Evolutionary conservation across 2,329 filamentous ascomycete species (phyloP), one percentile per base, ranked within the genome.

Genomic region (Beauveria sp.): DNA sequence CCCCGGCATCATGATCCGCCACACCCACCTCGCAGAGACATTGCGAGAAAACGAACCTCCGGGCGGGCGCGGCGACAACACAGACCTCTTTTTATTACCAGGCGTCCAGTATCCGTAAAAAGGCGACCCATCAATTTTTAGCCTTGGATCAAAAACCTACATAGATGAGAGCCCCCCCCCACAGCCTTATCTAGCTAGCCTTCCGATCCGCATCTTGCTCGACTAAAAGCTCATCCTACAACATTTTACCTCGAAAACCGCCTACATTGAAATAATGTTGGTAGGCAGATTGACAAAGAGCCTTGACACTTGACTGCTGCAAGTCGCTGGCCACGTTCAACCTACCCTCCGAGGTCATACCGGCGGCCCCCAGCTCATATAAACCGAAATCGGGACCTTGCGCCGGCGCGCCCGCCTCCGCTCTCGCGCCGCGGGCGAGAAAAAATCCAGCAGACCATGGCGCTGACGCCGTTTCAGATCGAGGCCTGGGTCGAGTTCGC

Each of bases 401-500:
- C 34, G 34, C 34, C 34, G 14, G 34, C 34, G 34, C 34, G 34
- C 34, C 34, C 30, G 10, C 34, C 34, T 12, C 4, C 3, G 4
- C 30, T 14, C 9, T 37, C 9, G 20, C 18, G 48, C 44, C 44
- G 41, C 41, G 18, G 41, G 7, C 41, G 41, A 8, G 7, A 18
- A 14, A 14, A n/a, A 7, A n/a, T 10, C 5, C 41, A 43, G 12
- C 51, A 22, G 55, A 24, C 30, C 46, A 70, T 69, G 67, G 46
- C 64, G 12, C 69, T 70, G n/a, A 76, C 73, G 5, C 75, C 76
- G 3, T 78, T 78, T 60, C 73, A 76, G 61, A 70, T 66, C 2
- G 76, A 79, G 64, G 75, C 75, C 9, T 79, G 77, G 76, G 68
- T 69, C 18, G 77, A 79, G 59, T 79, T 77, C 53, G 72, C 68